Evolutionary conservation across 768 basidiomycete species (phyloP).

Genomic region (Cystofilobasidium ferigula): DNA sequence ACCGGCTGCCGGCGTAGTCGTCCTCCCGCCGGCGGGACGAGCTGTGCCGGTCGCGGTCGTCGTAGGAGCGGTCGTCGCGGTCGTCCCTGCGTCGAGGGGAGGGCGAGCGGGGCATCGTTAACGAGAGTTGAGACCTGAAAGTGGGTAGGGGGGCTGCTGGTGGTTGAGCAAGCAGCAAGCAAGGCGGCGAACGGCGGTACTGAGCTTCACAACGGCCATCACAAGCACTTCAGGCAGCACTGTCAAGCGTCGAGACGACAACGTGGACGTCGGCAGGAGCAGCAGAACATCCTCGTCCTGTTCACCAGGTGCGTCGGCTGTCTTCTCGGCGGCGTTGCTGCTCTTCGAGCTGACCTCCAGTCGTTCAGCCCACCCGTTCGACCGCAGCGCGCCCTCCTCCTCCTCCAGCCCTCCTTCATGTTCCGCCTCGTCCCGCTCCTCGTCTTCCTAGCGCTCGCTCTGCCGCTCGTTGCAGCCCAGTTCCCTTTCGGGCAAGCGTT

Average conservation of each 20-base stretch:
- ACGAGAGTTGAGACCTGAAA: neutral
- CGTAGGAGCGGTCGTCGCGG: constrained; percentile 1
- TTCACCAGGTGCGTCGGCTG: no score
- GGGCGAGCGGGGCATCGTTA: constrained; percentile 16
- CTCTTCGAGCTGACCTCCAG: no score
- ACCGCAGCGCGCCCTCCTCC: neutral
- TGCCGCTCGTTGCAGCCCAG: constrained; percentile 2
- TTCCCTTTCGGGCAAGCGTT: constrained; percentile 15
- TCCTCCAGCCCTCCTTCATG: neutral
- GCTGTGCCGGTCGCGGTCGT: neutral
- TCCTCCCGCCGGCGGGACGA: neutral
- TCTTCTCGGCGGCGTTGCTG: no score
- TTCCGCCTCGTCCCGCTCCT: neutral
- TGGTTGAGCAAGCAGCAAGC: no score
- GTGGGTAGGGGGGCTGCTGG: neutral
- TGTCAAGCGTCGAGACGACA: no score
- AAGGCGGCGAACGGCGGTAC: no score
- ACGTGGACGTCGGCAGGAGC: no score
- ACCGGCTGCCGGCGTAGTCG: neutral
- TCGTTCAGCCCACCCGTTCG: no score
- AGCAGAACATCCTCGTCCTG: no score
- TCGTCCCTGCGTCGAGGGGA: constrained; percentile 13
- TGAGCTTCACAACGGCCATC: no score
- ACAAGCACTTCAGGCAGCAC: no score
- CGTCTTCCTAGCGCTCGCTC: constrained; percentile 2